Evolutionary conservation across 1,284 basidiomycete genomes (phyloP), one percentile per base, ranked within the genome.

Genomic region (Agaricales sp.): DNA sequence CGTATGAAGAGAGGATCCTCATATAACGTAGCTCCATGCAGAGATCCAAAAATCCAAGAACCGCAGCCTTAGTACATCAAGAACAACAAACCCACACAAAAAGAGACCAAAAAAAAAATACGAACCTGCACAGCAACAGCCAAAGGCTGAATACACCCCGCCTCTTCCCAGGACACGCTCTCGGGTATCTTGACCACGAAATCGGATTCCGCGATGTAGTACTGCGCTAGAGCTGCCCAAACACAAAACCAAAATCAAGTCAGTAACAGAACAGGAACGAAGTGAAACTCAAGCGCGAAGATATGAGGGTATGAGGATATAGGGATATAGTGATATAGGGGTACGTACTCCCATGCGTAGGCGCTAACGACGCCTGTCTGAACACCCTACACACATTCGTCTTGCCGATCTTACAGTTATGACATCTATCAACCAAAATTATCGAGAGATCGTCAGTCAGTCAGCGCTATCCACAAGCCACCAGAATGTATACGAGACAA

Each of bases 111-210:
- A n/a, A n/a, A n/a, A n/a, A n/a, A n/a, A n/a, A n/a, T n/a, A 19
- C 37, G 22, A 30, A 55, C 53, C 43, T 57, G 54, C 21, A 57
- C 48, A 13, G 54, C 53, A 16, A 57, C 52, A 24, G 56, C 56
- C 14, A 57, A 46, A 13, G 56, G 56, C 30, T 57, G 53, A 24
- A 57, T 56, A 37, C 56, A 57, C n/a, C 56, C 56, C n/a, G 54
- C 56, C 46, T 56, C 51, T 35, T 56, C 51, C 56, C 56, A 57
- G 14, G 55, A 48, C 3, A 57, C 20, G 26, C 50, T 46, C 11
- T 54, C 51, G 22, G 56, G 56, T 3, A 57, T 52, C 38, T 57
- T 56, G 12, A 57, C 53, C 21, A 48, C 39, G 45, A 51, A 54
- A 19, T 54, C 54, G 3, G 51, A 52, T 35, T 53, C 54, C 26